Conservation (phyloP, 768 basidiomycete species). For the Pleurotus djamor region DNA sequence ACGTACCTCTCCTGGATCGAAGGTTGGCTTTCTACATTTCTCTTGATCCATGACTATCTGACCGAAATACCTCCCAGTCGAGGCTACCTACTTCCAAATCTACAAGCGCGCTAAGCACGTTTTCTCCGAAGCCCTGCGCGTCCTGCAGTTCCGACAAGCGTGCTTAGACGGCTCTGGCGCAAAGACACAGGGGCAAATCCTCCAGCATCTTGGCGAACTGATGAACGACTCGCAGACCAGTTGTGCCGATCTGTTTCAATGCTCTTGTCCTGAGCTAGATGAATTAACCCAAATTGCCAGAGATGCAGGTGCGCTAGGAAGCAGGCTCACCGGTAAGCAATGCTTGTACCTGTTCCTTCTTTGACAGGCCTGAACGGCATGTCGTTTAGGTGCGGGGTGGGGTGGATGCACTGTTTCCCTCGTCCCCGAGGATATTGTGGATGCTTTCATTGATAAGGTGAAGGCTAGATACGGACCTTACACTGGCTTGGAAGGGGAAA, state of each 20-base stretch:
- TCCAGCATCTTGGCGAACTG: constrained; percentile 57
- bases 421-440: constrained; percentile 61
- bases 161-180: constrained; percentile 46
- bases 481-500: constrained; percentile 51
- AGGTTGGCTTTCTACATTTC: constrained; percentile 40
- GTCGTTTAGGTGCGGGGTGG: constrained; percentile 75
- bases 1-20: constrained; percentile 80
- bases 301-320: constrained; percentile 75
- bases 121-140: constrained; percentile 75
- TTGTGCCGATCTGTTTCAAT: constrained; percentile 70
- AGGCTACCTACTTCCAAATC: constrained; percentile 78
- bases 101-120: constrained; percentile 85
- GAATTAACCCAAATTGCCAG: constrained; percentile 61
- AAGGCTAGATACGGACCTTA: constrained; percentile 66
- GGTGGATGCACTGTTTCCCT: constrained; percentile 88
- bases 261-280: constrained; percentile 80
- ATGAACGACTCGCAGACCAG: constrained; percentile 81
- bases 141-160: constrained; percentile 71
- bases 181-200: constrained; percentile 18
- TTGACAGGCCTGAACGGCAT: background rate
- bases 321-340: constrained; percentile 72
- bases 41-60: constrained; percentile 5
- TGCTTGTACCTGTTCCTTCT: background rate
- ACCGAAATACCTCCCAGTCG: constrained; percentile 42
- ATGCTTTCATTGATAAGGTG: constrained; percentile 61